phyloP scores from a whole-genome alignment of 2,329 filamentous ascomycete genomes.

The Verticillium alfalfae region DNA sequence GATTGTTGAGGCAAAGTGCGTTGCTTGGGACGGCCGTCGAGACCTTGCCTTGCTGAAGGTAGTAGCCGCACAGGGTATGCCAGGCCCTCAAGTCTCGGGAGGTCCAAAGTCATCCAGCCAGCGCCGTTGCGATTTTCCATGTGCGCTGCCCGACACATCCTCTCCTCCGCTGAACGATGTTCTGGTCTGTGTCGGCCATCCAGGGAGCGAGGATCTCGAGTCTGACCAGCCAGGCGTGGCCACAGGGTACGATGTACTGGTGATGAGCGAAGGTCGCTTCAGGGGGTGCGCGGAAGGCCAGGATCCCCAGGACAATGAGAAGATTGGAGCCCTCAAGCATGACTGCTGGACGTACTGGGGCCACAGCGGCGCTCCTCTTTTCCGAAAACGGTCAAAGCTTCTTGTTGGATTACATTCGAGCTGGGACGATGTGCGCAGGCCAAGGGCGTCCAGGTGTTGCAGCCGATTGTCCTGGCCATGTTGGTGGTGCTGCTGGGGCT shows the following conservation, averaged over 20 bases:
- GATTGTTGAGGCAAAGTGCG: conserved; percentile 29
- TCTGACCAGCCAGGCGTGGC: conserved; percentile 20
- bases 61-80: conserved; percentile 15
- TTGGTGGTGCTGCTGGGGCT: conserved; percentile 35
- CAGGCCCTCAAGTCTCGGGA: background rate
- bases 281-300: conserved; percentile 28
- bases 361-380: conserved; percentile 44
- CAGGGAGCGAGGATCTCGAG: conserved; percentile 37
- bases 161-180: conserved; percentile 12
- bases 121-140: conserved; percentile 12
- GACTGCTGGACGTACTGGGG: conserved; percentile 55
- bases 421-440: conserved; percentile 51
- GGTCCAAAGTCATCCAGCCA: background rate
- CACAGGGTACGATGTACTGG: conserved; percentile 40
- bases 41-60: conserved; percentile 43
- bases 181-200: conserved; percentile 27
- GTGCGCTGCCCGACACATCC: conserved; percentile 7
- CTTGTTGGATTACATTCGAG: conserved; percentile 47
- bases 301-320: conserved; percentile 42
- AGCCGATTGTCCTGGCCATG: conserved; percentile 50
- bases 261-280: conserved; percentile 36
- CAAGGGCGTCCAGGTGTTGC: conserved; percentile 49
- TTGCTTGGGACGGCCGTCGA: conserved; percentile 32
- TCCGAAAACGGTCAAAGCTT: conserved; percentile 27
- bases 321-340: conserved; percentile 47